Conservation (phyloP, 2,329 filamentous ascomycete species). For the Exophiala viscosa region DNA sequence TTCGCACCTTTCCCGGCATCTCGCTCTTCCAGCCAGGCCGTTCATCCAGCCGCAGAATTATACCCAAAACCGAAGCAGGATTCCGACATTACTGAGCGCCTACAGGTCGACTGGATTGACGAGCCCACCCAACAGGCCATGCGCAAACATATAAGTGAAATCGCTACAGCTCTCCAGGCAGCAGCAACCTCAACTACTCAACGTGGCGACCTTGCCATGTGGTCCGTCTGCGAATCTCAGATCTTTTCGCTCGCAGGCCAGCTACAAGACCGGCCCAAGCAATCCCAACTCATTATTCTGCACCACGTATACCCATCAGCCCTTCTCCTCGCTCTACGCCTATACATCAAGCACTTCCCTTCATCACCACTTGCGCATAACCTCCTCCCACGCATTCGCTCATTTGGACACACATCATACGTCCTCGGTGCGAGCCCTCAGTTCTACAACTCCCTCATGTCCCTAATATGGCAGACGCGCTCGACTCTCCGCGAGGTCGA, state of each 20-base stretch:
- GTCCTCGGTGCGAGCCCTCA: slow-evolving; percentile 41
- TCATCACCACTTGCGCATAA: slow-evolving; percentile 39
- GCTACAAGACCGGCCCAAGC: neutral
- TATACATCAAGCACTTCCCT: slow-evolving; percentile 40
- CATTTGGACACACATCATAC: slow-evolving; percentile 40
- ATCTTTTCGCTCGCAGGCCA: slow-evolving; percentile 21
- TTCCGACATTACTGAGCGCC: neutral
- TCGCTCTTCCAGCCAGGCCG: neutral
- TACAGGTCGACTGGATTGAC: neutral
- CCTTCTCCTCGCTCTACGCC: slow-evolving; percentile 39
- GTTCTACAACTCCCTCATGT: slow-evolving; percentile 45
- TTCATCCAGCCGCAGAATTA: neutral
- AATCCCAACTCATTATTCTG: slow-evolving; percentile 5
- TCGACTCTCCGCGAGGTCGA: slow-evolving; percentile 40
- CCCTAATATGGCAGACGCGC: slow-evolving; percentile 41
- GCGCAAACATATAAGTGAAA: slow-evolving; percentile 8
- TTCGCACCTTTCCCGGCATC: neutral
- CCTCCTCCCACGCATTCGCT: slow-evolving; percentile 40
- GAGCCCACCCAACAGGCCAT: slow-evolving; percentile 5
- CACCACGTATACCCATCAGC: slow-evolving; percentile 40
- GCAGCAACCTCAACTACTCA: slow-evolving; percentile 13
- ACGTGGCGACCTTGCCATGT: slow-evolving; percentile 22
- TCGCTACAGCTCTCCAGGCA: slow-evolving; percentile 7
- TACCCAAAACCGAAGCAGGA: neutral
- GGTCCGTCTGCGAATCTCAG: slow-evolving; percentile 18